phyloP scores from a whole-genome alignment of 345 rosid genomes.

The Linum lewisii region DNA sequence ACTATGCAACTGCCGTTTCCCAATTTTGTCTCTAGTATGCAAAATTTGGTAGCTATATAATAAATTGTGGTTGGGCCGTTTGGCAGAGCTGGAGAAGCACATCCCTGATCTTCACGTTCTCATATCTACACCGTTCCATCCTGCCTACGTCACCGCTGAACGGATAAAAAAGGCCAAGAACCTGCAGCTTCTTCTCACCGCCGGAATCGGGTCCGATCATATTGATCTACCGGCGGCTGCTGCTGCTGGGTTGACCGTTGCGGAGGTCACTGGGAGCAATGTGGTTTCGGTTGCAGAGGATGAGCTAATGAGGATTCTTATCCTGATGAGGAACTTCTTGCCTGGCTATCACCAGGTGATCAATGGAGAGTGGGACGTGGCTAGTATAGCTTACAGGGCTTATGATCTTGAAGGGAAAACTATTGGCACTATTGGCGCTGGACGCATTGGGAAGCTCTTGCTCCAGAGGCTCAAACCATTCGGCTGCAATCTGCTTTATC shows the following conservation, averaged over 20 bases:
- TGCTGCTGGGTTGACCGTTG: slow-evolving; percentile 80
- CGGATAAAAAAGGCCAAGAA: slow-evolving; percentile 90
- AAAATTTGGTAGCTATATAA: too few relatives aligned
- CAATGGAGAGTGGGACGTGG: slow-evolving; percentile 91
- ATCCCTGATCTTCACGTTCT: slow-evolving; percentile 80
- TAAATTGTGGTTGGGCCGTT: not conserved
- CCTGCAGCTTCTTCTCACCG: slow-evolving; percentile 77
- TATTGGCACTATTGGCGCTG: slow-evolving; percentile 84
- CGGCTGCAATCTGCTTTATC: slow-evolving; percentile 78
- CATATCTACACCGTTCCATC: slow-evolving; percentile 88
- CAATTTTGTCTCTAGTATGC: too few relatives aligned
- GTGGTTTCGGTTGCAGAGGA: slow-evolving; percentile 90
- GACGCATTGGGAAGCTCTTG: slow-evolving; percentile 79
- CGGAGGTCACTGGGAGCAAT: slow-evolving; percentile 94
- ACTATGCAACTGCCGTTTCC: slow-evolving; percentile 4
- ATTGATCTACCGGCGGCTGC: slow-evolving; percentile 84
- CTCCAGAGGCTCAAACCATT: slow-evolving; percentile 88
- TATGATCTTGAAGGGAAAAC: slow-evolving; percentile 97
- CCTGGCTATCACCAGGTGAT: slow-evolving; percentile 80
- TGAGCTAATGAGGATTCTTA: slow-evolving; percentile 88
- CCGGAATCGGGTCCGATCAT: slow-evolving; percentile 94
- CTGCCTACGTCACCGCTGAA: slow-evolving; percentile 82
- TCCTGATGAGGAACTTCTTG: slow-evolving; percentile 78
- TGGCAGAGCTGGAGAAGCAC: slow-evolving; percentile 76
- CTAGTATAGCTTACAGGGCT: slow-evolving; percentile 69